Percentiles rank a stretch among this genome's conserved stretches.
Evolutionary conservation across 345 rosid genomes (phyloP).

Genomic region (Lagerstroemia speciosa): DNA sequence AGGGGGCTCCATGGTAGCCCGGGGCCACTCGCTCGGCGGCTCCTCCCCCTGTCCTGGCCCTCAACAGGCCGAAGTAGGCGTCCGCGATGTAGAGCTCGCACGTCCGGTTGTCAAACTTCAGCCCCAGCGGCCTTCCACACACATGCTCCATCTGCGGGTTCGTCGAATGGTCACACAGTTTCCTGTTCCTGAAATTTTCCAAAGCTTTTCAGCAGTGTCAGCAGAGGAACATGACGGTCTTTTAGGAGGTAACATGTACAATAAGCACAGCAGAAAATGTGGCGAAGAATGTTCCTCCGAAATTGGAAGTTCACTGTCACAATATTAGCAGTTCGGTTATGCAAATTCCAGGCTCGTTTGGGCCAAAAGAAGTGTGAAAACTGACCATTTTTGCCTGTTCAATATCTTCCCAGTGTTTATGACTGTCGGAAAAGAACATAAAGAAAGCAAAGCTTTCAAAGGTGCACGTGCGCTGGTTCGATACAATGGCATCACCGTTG

Average conservation of each 20-base stretch:
- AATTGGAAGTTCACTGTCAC: neutral
- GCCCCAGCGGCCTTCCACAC: slow-evolving; percentile 53
- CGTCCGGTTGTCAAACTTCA: slow-evolving; percentile 27
- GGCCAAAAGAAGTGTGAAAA: neutral
- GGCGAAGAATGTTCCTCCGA: neutral
- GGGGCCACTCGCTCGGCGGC: slow-evolving; percentile 24
- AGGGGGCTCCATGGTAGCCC: slow-evolving; percentile 29
- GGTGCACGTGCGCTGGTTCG: neutral
- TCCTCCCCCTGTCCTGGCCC: slow-evolving; percentile 34
- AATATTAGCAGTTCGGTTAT: neutral
- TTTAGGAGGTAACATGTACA: neutral
- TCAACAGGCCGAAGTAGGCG: slow-evolving; percentile 43
- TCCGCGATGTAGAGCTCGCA: slow-evolving; percentile 57
- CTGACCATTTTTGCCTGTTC: neutral
- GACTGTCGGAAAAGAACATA: neutral
- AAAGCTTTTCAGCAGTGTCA: neutral
- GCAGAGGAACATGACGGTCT: neutral
- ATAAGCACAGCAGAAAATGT: neutral
- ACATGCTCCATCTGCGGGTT: slow-evolving; percentile 19
- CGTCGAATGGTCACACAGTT: slow-evolving; percentile 32
- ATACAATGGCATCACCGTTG: no score
- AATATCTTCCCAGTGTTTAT: neutral
- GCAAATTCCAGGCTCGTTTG: neutral
- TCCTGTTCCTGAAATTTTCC: slow-evolving; percentile 16
- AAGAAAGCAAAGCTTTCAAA: neutral